phyloP scores from a whole-genome alignment of 2,329 filamentous ascomycete genomes.

The Dactylella cylindrospora region DNA sequence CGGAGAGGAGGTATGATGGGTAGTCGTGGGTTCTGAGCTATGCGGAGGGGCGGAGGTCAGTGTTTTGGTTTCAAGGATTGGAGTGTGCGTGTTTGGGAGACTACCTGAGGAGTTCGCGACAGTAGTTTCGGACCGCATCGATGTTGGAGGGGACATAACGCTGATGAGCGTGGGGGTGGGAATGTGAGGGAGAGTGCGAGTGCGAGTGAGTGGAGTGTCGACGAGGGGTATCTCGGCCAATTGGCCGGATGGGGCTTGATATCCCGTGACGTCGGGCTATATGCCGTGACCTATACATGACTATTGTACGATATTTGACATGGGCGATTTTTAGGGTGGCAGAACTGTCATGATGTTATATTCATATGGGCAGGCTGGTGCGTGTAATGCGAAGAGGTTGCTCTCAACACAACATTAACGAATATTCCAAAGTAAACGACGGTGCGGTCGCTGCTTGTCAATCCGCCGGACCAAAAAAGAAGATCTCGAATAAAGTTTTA shows the following conservation, averaged over 20 bases:
- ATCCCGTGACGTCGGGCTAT: too few species aligned
- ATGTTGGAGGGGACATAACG: conserved; percentile 13
- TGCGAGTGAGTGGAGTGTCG: conserved; percentile 22
- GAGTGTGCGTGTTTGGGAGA: not conserved
- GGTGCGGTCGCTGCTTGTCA: too few species aligned
- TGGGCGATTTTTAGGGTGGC: too few species aligned
- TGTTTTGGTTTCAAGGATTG: not conserved
- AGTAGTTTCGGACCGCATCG: conserved; percentile 20
- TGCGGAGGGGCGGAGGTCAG: conserved; percentile 6
- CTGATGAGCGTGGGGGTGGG: conserved; percentile 51
- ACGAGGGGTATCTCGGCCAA: not conserved
- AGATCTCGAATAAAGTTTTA: too few species aligned
- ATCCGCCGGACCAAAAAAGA: too few species aligned
- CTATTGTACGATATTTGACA: too few species aligned
- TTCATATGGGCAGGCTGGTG: too few species aligned
- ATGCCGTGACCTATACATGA: conserved; percentile 11
- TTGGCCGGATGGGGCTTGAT: conserved; percentile 1
- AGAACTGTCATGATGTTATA: too few species aligned
- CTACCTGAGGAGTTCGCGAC: conserved; percentile 36
- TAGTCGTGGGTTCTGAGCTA: conserved; percentile 75
- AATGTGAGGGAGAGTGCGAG: conserved; percentile 48
- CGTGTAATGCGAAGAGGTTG: conserved; percentile 10
- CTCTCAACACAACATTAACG: conserved; percentile 25
- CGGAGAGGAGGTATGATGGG: conserved; percentile 80
- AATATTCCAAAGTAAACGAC: too few species aligned